phyloP scores from a whole-genome alignment of 1,139 yeast genomes.

The Protomyces lactucae-debilis region DNA sequence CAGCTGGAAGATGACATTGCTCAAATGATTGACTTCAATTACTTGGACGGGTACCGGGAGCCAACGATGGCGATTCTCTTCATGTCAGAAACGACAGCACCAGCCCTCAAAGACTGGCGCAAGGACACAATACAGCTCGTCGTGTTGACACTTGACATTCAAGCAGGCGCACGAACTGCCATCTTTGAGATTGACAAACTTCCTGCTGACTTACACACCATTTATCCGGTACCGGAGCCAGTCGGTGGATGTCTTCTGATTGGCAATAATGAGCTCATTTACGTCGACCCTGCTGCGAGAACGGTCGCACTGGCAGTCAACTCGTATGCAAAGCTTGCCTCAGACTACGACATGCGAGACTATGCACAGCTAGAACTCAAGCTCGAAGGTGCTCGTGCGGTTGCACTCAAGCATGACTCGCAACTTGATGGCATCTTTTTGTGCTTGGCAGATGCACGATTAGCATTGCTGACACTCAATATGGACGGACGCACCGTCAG shows the following conservation, averaged over 20 bases:
- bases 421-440: slow-evolving; percentile 48
- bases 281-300: slow-evolving; percentile 78
- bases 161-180: slow-evolving; percentile 59
- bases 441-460: slow-evolving; percentile 50
- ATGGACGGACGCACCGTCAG: slow-evolving; percentile 46
- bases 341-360: slow-evolving; percentile 52
- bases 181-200: slow-evolving; percentile 59
- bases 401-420: slow-evolving; percentile 39
- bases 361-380: slow-evolving; percentile 51
- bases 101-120: slow-evolving; percentile 55
- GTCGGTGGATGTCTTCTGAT: slow-evolving; percentile 65
- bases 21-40: slow-evolving; percentile 61
- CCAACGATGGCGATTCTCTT: slow-evolving; percentile 72
- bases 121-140: slow-evolving; percentile 53
- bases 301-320: slow-evolving; percentile 64
- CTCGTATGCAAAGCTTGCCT: slow-evolving; percentile 49
- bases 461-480: slow-evolving; percentile 52
- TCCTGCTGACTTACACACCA: slow-evolving; percentile 67
- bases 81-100: slow-evolving; percentile 65
- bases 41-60: slow-evolving; percentile 64
- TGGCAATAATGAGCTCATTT: slow-evolving; percentile 74
- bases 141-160: slow-evolving; percentile 62
- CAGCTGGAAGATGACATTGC: slow-evolving; percentile 57
- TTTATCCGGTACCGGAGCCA: slow-evolving; percentile 62
- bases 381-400: slow-evolving; percentile 55